Percentiles rank a stretch among this genome's conserved stretches.
These are phyloP conservation scores for Teratosphaeria viscida DNA, from an alignment of 2,329 filamentous ascomycete species.

Conservation along the genomic window DNA sequence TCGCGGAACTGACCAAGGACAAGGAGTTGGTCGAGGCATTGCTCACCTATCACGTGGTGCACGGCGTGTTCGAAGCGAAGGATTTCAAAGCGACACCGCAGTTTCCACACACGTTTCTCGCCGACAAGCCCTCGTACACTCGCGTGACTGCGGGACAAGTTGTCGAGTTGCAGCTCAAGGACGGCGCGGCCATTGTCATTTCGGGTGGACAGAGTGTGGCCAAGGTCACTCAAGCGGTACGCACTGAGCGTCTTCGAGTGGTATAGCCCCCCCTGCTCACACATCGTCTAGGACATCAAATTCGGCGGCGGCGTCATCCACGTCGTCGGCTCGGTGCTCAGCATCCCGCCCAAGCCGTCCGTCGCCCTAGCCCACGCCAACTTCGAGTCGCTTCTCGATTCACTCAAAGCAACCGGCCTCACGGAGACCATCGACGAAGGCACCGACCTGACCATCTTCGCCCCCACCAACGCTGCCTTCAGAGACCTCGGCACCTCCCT, in stretches of 20 bases:
- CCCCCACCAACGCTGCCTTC: constrained; percentile 52
- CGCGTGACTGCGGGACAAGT: constrained; percentile 52
- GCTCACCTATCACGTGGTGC: constrained; percentile 49
- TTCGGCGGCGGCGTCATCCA: constrained; percentile 38
- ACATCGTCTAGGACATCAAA: constrained; percentile 26
- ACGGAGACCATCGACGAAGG: constrained; percentile 32
- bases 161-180: constrained; percentile 29
- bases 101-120: constrained; percentile 42
- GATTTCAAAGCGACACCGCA: constrained; percentile 24
- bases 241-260: constrained; percentile 13
- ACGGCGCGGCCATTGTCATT: constrained; percentile 32
- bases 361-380: constrained; percentile 24
- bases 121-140: constrained; percentile 37
- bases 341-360: constrained; percentile 26
- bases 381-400: constrained; percentile 31
- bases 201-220: constrained; percentile 43
- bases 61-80: constrained; percentile 38
- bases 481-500: constrained; percentile 45
- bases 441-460: constrained; percentile 52
- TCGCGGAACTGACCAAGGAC: background rate
- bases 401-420: constrained; percentile 29
- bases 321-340: constrained; percentile 35
- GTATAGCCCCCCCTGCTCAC: constrained; percentile 2
- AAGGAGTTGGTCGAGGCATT: constrained; percentile 31
- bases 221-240: constrained; percentile 40